phyloP scores from a whole-genome alignment of 129 eudicot genomes.

The Arctium minus region DNA sequence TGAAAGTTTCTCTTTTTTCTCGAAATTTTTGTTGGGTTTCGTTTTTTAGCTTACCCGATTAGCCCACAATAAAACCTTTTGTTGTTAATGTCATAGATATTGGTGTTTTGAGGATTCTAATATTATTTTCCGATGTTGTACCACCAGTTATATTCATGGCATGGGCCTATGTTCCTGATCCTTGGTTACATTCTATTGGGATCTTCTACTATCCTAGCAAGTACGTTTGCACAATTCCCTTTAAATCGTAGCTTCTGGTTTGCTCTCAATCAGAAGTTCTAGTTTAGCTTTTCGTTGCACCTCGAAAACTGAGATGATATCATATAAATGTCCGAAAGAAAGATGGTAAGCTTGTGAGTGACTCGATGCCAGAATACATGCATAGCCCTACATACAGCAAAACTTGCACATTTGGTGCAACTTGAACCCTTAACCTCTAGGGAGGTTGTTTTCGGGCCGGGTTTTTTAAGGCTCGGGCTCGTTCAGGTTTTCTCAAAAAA shows the following conservation, averaged over 20 bases:
- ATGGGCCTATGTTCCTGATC: slow-evolving; percentile 94
- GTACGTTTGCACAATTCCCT: slow-evolving; percentile 25
- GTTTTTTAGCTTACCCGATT: background rate
- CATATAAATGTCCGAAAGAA: background rate
- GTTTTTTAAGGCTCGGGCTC: background rate
- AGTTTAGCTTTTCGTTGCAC: background rate
- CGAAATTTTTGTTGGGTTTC: background rate
- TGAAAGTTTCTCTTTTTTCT: background rate
- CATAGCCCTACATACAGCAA: background rate
- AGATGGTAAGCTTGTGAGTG: background rate
- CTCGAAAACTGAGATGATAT: background rate
- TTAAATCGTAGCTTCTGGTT: background rate
- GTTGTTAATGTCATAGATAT: background rate
- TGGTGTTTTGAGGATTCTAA: background rate
- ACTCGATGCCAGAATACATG: background rate
- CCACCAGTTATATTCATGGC: slow-evolving; percentile 59
- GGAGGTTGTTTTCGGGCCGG: background rate
- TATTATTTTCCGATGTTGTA: slow-evolving; percentile 2
- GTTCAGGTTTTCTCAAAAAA: background rate
- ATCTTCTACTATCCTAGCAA: slow-evolving; percentile 93
- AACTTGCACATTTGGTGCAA: background rate
- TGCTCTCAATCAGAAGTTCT: background rate
- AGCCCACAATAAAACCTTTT: background rate
- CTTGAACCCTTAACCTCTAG: background rate
- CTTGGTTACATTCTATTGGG: slow-evolving; percentile 81